Base-by-base conservation (phyloP, 1,284 basidiomycete species). In the Caloboletus firmus region DNA sequence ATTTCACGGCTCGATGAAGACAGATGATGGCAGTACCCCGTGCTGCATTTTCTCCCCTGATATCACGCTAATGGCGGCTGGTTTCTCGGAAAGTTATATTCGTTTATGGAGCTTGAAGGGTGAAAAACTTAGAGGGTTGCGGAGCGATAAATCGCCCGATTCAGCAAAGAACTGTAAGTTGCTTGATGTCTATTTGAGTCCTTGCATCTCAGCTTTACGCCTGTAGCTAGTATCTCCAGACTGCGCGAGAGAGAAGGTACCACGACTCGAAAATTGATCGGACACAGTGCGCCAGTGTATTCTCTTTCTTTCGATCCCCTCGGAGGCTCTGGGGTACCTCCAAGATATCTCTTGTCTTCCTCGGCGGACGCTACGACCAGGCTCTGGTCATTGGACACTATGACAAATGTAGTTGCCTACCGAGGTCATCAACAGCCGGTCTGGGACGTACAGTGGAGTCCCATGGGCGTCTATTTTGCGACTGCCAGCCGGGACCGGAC, bases 401-500 rank as follows among this genome's bases (percentile, higher is more conserved):
- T 93, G 79, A 84, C 90, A 22, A 97, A 97, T 62, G 76, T 99
- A 9, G 95, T 95, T 5, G 93, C 90, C 7, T 99, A 96, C 71
- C 83, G 95, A 20, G 97, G 97, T 0, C 97, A 99, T 67, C 89
- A 96, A 68, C 95, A 97, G 70, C 95, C 97, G 0, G 88, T 99
- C 1, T 99, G 97, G 97, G 95, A 98, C 63, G 93, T 97, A 10
- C 89, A 98, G 69, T 99, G 97, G 97, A 95, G 92, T 60, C 95
- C 96, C 8, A 84, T 93, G 76, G 96, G 97, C 6, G 87, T 96
- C n/a, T 98, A 99, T 74, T 99, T 99, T 72, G 96, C 96, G 1
- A 96, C 93, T 12, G 95, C 85, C 6, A 95, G 93, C 67, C 79
- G 96, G 47, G 97, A 99, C 73, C 79, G 93, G 58, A 98, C 97